phyloP scores from a whole-genome alignment of 371 early-diverging fungal genomes.

The Mucor indicus region DNA sequence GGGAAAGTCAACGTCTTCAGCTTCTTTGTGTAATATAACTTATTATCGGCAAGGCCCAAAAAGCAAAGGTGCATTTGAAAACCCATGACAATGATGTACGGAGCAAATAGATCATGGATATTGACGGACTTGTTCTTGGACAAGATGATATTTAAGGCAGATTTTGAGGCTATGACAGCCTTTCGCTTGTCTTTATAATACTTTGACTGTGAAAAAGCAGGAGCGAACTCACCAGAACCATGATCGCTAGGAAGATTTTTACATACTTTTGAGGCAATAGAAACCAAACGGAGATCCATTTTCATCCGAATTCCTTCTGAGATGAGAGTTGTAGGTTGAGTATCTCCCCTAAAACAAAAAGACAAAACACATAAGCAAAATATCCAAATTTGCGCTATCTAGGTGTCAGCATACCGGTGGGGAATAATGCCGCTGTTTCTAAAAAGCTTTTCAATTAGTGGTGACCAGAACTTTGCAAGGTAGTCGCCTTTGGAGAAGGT shows the following conservation, averaged over 20 bases:
- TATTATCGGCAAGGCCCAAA: neutral
- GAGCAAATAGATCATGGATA: neutral
- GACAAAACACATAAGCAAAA: slow-evolving; percentile 3
- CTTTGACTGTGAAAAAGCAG: neutral
- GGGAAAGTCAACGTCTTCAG: neutral
- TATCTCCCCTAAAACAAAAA: slow-evolving; percentile 5
- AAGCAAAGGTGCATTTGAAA: slow-evolving; percentile 2
- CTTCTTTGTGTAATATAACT: slow-evolving; percentile 1
- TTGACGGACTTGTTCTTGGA: neutral
- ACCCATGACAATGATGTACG: slow-evolving; percentile 2
- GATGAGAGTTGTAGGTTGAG: neutral
- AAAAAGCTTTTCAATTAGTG: slow-evolving; percentile 6
- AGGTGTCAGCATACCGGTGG: slow-evolving; percentile 5
- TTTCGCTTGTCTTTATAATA: slow-evolving; percentile 3
- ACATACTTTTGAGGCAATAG: neutral
- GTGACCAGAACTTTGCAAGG: slow-evolving; percentile 4
- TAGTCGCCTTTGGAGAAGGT: slow-evolving; percentile 3
- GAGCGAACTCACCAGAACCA: slow-evolving; percentile 1
- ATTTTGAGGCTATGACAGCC: neutral
- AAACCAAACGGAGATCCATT: slow-evolving; percentile 7
- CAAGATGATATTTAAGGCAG: neutral
- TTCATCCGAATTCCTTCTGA: slow-evolving; percentile 3
- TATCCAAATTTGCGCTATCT: slow-evolving; percentile 1
- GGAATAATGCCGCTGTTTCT: slow-evolving; percentile 6
- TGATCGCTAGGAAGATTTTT: neutral